Conservation (phyloP, 305 asterid species). For the Solanum hybrid region DNA sequence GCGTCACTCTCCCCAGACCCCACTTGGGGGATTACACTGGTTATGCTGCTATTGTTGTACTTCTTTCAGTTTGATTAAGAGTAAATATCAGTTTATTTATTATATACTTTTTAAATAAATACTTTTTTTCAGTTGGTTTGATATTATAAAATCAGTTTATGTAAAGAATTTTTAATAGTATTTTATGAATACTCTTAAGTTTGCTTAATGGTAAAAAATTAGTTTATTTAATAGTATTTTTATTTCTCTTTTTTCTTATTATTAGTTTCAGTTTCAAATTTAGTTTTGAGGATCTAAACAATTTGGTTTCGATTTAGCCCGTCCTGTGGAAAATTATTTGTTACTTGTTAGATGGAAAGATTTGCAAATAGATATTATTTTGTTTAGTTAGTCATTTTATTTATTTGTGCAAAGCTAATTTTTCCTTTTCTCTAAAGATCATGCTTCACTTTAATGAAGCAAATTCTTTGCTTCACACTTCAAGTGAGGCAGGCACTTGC, state of each 20-base stretch:
- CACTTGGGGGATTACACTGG: neutral
- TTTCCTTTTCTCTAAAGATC: neutral
- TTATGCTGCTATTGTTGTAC: neutral
- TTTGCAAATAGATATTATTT: neutral
- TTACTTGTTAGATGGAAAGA: neutral
- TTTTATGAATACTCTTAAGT: neutral
- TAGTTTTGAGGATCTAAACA: neutral
- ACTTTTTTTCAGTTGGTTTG: neutral
- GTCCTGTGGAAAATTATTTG: neutral
- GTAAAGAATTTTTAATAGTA: neutral
- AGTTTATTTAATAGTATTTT: neutral
- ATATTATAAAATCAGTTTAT: neutral
- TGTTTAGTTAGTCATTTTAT: neutral
- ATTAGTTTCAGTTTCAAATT: neutral
- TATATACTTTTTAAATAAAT: neutral
- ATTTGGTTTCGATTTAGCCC: neutral
- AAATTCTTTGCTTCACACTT: neutral
- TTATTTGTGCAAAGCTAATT: neutral
- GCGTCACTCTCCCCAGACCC: neutral
- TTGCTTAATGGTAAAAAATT: neutral
- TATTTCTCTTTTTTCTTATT: neutral
- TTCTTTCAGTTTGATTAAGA: neutral
- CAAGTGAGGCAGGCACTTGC: too few species aligned
- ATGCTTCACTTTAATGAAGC: neutral
- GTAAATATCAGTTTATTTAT: neutral